Evolutionary conservation across 192 early-diverging fungal species (phyloP).

Genomic region (Coemansia sp.): DNA sequence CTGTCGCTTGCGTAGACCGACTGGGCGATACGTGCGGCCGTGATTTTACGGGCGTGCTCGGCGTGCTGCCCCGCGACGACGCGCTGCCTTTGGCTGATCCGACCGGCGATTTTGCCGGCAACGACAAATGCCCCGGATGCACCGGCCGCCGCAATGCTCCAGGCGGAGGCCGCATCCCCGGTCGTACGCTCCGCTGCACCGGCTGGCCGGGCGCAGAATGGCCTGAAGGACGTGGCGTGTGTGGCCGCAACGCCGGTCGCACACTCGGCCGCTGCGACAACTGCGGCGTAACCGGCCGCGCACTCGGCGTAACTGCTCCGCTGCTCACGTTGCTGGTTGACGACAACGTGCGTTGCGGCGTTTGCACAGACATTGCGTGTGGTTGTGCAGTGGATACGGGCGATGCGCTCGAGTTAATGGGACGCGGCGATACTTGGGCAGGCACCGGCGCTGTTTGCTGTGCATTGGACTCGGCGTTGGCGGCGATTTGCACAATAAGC

Average conservation of each 20-base stretch:
- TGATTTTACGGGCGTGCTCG: conserved; percentile 15
- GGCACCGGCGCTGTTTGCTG: conserved; percentile 14
- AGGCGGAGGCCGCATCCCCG: neutral
- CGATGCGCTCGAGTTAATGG: neutral
- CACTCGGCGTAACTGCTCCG: conserved; percentile 4
- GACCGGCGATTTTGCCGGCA: neutral
- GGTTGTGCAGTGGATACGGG: neutral
- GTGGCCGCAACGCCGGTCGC: neutral
- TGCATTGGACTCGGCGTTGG: conserved; percentile 24
- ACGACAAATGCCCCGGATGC: neutral
- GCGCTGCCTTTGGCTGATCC: conserved; percentile 4
- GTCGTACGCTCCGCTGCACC: neutral
- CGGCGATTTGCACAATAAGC: conserved; percentile 42
- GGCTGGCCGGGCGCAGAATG: neutral
- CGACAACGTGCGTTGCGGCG: neutral
- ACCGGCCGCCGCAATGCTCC: neutral
- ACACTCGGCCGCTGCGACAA: neutral
- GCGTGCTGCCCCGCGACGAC: conserved; percentile 36
- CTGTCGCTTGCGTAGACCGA: neutral
- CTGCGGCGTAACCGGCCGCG: neutral
- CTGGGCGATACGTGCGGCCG: neutral
- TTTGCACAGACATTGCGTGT: neutral
- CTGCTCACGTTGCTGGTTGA: conserved; percentile 1
- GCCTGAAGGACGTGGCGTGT: neutral
- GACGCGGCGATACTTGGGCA: neutral